phyloP scores from a whole-genome alignment of 1,139 yeast species.

The Kodamaea suecica region DNA sequence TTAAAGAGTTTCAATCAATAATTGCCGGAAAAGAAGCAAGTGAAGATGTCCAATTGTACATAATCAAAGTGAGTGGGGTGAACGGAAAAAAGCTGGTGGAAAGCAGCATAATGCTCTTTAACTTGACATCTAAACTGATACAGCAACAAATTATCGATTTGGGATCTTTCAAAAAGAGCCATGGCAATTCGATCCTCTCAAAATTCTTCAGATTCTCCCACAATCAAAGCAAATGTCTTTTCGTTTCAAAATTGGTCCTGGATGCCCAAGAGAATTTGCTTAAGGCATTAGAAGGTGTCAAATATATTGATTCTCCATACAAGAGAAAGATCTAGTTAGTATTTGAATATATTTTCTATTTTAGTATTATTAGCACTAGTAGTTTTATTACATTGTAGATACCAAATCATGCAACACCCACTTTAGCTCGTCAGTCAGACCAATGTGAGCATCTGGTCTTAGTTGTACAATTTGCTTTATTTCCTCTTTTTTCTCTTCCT shows the following conservation, averaged over 20 bases:
- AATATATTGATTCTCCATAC: slow-evolving; percentile 18
- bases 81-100: slow-evolving; percentile 8
- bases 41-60: slow-evolving; percentile 6
- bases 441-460: slow-evolving; percentile 40
- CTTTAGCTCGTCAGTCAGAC: slow-evolving; percentile 65
- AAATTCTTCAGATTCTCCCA: slow-evolving; percentile 19
- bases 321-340: slow-evolving; percentile 13
- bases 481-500: slow-evolving; percentile 12
- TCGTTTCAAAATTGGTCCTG: slow-evolving; percentile 13
- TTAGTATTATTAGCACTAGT: no score
- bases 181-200: slow-evolving; percentile 8
- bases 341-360: slow-evolving; percentile 4
- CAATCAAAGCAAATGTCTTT: slow-evolving; percentile 23
- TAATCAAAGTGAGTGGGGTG: slow-evolving; percentile 10
- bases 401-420: slow-evolving; percentile 65
- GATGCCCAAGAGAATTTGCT: slow-evolving; percentile 9
- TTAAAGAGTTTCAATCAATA: slow-evolving; percentile 2
- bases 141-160: no score
- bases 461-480: slow-evolving; percentile 12
- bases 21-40: slow-evolving; percentile 7
- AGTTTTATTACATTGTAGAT: slow-evolving; percentile 33
- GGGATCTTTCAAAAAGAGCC: no score
- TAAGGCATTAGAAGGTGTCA: neutral
- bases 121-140: slow-evolving; percentile 10
- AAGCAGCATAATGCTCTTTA: slow-evolving; percentile 16